Evolutionary conservation across 176 grass and related monocot genomes (phyloP).

Genomic region (Paspalum notatum): DNA sequence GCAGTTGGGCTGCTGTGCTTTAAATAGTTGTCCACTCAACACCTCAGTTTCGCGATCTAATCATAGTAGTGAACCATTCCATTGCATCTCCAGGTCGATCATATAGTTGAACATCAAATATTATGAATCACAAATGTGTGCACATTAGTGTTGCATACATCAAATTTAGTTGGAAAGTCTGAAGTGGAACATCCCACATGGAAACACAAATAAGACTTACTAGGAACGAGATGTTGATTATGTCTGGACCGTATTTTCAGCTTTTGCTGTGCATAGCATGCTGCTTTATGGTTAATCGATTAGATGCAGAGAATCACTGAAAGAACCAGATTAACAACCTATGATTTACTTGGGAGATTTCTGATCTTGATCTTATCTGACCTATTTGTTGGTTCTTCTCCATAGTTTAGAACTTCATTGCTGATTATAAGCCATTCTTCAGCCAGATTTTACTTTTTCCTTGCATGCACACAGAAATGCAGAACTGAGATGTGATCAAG

Average conservation of each 20-base stretch:
- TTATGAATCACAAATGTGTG: constrained; percentile 26
- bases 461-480: not conserved
- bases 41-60: constrained; percentile 11
- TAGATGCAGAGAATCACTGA: not conserved
- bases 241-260: not conserved
- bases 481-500: constrained; percentile 21
- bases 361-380: not conserved
- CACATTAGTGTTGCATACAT: not conserved
- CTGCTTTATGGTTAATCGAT: not conserved
- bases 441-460: constrained; percentile 29
- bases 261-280: constrained; percentile 8
- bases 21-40: not conserved
- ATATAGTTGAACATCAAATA: constrained; percentile 17
- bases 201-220: not conserved
- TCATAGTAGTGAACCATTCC: constrained; percentile 16
- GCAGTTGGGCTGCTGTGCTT: not conserved
- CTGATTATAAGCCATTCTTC: not conserved
- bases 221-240: not conserved
- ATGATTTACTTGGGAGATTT: constrained; percentile 18
- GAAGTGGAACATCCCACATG: not conserved
- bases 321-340: not conserved
- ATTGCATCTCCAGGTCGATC: not conserved
- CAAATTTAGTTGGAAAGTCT: not conserved
- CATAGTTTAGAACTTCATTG: constrained; percentile 6
- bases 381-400: constrained; percentile 18